Conservation (phyloP, 2,329 filamentous ascomycete species). For the Aspergillus sp. region DNA sequence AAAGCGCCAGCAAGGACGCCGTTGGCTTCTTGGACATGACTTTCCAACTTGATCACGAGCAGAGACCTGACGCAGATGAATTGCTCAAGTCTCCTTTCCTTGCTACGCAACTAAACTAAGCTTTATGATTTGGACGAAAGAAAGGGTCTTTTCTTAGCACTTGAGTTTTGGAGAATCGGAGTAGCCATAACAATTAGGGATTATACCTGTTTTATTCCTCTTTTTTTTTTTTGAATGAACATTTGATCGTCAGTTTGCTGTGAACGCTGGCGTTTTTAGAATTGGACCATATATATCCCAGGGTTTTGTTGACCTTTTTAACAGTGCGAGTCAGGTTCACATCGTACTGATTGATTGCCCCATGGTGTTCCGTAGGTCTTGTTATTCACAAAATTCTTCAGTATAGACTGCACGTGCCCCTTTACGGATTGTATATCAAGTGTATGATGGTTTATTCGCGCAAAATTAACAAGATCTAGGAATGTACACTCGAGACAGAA, state of each 20-base stretch:
- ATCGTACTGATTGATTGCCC: background rate
- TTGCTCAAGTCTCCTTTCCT: slow-evolving; percentile 81
- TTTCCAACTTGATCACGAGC: slow-evolving; percentile 93
- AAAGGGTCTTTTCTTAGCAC: background rate
- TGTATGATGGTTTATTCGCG: background rate
- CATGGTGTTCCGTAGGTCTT: background rate
- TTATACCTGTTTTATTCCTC: background rate
- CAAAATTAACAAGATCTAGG: background rate
- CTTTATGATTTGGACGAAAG: background rate
- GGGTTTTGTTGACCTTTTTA: background rate
- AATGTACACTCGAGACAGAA: background rate
- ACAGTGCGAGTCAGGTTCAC: background rate
- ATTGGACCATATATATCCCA: slow-evolving; percentile 10
- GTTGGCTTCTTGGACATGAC: slow-evolving; percentile 80
- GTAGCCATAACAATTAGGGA: background rate
- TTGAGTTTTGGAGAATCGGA: slow-evolving; percentile 11
- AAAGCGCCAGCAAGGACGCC: slow-evolving; percentile 80
- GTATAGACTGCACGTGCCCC: background rate
- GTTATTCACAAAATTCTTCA: background rate
- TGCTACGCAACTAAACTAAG: slow-evolving; percentile 61
- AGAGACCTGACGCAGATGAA: slow-evolving; percentile 88
- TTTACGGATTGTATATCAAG: background rate
- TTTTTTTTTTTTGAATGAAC: slow-evolving; percentile 4
- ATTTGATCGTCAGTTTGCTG: background rate
- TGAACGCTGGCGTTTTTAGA: slow-evolving; percentile 1